A percentile compares a stretch with the other conserved stretches of the same genome.
Evolutionary conservation across 169 alveolate genomes (phyloP).

Genomic region (Plasmodium malariae): DNA sequence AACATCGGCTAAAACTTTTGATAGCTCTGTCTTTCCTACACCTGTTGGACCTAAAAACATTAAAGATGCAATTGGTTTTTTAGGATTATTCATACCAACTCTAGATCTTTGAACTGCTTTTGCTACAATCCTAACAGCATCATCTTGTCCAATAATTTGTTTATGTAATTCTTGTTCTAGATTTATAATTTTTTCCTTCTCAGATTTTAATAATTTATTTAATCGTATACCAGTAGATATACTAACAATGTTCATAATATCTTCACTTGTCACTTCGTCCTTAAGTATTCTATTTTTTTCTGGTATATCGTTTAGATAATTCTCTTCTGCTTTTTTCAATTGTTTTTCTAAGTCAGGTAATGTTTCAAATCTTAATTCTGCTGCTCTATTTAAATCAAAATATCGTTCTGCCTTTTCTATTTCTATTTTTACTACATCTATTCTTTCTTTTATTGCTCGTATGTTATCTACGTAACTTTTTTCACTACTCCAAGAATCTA

Average conservation of each 20-base stretch:
- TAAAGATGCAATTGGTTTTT: constrained; percentile 91
- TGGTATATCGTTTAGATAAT: constrained; percentile 81
- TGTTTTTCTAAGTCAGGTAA: constrained; percentile 90
- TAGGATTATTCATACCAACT: constrained; percentile 93
- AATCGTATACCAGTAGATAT: constrained; percentile 93
- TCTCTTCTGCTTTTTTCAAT: constrained; percentile 79
- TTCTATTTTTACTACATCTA: constrained; percentile 88
- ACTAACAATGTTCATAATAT: constrained; percentile 88
- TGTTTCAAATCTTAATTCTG: constrained; percentile 91
- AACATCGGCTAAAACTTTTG: constrained; percentile 92
- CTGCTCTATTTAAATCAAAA: constrained; percentile 90
- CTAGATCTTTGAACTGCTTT: constrained; percentile 91
- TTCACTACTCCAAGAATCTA: constrained; percentile 86
- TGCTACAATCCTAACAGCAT: constrained; percentile 85
- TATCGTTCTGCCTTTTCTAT: constrained; percentile 89
- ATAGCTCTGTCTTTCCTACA: constrained; percentile 93
- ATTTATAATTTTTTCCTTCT: constrained; percentile 88
- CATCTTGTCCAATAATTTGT: constrained; percentile 90
- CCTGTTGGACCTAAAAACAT: constrained; percentile 95
- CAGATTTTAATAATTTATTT: constrained; percentile 84
- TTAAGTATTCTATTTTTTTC: constrained; percentile 79
- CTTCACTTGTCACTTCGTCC: constrained; percentile 91
- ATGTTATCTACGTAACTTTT: constrained; percentile 86
- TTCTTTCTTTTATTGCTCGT: constrained; percentile 85
- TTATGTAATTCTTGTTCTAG: constrained; percentile 85